Percentiles rank a stretch among this genome's conserved stretches.
Evolutionary conservation across 169 alveolate species (phyloP).

Genomic region (Cryptosporidium meleagridis): DNA sequence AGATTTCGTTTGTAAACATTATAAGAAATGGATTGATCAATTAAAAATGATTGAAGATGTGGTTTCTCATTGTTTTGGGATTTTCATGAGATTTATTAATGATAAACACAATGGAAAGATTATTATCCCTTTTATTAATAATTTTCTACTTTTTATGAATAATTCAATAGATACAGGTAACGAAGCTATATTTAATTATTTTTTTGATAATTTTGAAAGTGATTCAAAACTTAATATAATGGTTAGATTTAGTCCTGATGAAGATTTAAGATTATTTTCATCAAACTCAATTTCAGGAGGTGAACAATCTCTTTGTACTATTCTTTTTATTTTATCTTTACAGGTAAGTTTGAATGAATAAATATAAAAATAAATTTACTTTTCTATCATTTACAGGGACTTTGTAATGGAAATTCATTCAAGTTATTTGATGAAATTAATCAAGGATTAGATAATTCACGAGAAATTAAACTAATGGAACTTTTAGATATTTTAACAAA

Average conservation of each 20-base stretch:
- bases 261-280: conserved; percentile 63
- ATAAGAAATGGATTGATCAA: conserved; percentile 21
- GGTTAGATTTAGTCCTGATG: conserved; percentile 61
- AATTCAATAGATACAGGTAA: neutral
- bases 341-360: conserved; percentile 39
- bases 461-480: conserved; percentile 70
- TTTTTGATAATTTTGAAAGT: conserved; percentile 46
- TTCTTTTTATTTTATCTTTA: conserved; percentile 39
- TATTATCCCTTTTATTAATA: conserved; percentile 51
- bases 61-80: conserved; percentile 25
- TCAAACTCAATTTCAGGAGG: conserved; percentile 71
- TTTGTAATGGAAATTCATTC: conserved; percentile 39
- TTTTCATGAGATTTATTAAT: conserved; percentile 56
- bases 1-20: neutral
- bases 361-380: too few species aligned
- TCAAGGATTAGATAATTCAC: conserved; percentile 72
- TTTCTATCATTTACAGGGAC: conserved; percentile 12
- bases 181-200: conserved; percentile 3
- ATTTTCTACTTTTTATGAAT: neutral
- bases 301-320: conserved; percentile 73
- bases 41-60: conserved; percentile 7
- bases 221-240: conserved; percentile 38
- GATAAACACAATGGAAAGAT: conserved; percentile 49
- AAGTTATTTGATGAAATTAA: conserved; percentile 67
- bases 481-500: conserved; percentile 38